Evolutionary conservation across 129 eudicot species (phyloP).

Genomic region (Chrysanthemum makinoi): DNA sequence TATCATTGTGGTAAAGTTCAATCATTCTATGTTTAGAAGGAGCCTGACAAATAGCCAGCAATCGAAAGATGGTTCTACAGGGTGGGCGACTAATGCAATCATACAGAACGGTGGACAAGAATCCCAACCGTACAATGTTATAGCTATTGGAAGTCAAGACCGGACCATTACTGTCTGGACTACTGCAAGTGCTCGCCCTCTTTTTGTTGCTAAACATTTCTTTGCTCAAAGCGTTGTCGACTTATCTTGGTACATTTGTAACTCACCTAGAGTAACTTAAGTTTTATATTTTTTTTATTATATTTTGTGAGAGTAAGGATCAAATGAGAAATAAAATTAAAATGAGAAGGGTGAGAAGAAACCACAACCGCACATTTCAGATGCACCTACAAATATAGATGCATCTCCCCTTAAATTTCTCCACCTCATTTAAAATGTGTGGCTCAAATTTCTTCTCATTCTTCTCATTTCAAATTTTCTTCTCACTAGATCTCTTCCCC

Average conservation of each 20-base stretch:
- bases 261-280: neutral
- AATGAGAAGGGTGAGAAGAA: too few species aligned
- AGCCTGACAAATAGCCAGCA: constrained; percentile 47
- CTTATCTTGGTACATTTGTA: constrained; percentile 67
- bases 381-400: too few species aligned
- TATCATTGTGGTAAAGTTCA: constrained; percentile 88
- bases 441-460: too few species aligned
- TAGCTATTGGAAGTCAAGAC: constrained; percentile 98
- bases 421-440: too few species aligned
- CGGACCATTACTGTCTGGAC: constrained; percentile 99
- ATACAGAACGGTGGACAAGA: constrained; percentile 74
- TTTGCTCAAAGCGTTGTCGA: constrained; percentile 94
- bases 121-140: constrained; percentile 82
- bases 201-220: constrained; percentile 95
- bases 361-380: too few species aligned
- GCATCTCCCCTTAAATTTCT: too few species aligned
- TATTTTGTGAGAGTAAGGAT: neutral
- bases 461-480: too few species aligned
- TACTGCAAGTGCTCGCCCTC: constrained; percentile 99
- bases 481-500: too few species aligned
- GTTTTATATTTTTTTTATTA: neutral
- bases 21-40: constrained; percentile 87
- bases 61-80: constrained; percentile 55
- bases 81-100: constrained; percentile 87
- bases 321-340: too few species aligned